A percentile compares a stretch with the other conserved stretches of the same genome.
Evolutionary conservation across 2,329 filamentous ascomycete genomes (phyloP).

Genomic region (Cordyceps pruinosa): DNA sequence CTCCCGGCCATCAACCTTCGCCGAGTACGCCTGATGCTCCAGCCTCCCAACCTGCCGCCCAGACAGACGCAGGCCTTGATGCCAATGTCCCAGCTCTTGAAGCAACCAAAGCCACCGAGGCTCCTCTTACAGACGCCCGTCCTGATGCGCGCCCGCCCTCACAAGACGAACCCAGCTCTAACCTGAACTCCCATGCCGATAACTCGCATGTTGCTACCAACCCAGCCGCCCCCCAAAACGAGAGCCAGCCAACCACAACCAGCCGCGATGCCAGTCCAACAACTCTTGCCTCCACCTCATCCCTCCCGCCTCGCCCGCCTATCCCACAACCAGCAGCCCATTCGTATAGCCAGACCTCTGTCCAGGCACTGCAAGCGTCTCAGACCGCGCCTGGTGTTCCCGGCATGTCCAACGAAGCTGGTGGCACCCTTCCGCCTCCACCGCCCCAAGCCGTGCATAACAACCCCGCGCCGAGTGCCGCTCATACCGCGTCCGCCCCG

Average conservation of each 20-base stretch:
- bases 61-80: conserved; percentile 6
- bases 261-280: conserved; percentile 24
- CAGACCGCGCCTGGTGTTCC: conserved; percentile 27
- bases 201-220: conserved; percentile 19
- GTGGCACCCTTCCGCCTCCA: conserved; percentile 25
- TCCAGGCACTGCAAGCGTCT: conserved; percentile 11
- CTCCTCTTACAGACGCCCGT: neutral
- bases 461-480: conserved; percentile 14
- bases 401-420: conserved; percentile 25
- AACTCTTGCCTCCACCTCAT: conserved; percentile 31
- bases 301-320: conserved; percentile 42
- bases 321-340: conserved; percentile 31
- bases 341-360: conserved; percentile 29
- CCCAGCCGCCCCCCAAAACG: conserved; percentile 17
- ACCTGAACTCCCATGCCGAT: conserved; percentile 21
- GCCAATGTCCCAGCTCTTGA: neutral
- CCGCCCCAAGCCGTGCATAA: conserved; percentile 24
- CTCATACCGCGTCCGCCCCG: conserved; percentile 25
- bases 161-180: neutral
- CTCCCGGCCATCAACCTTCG: conserved; percentile 21
- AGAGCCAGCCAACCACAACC: conserved; percentile 21
- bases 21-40: conserved; percentile 19
- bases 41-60: conserved; percentile 9
- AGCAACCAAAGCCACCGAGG: neutral
- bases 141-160: neutral